Base-by-base conservation (phyloP, 169 alveolate genomes). In the Eimeria sp. region DNA sequence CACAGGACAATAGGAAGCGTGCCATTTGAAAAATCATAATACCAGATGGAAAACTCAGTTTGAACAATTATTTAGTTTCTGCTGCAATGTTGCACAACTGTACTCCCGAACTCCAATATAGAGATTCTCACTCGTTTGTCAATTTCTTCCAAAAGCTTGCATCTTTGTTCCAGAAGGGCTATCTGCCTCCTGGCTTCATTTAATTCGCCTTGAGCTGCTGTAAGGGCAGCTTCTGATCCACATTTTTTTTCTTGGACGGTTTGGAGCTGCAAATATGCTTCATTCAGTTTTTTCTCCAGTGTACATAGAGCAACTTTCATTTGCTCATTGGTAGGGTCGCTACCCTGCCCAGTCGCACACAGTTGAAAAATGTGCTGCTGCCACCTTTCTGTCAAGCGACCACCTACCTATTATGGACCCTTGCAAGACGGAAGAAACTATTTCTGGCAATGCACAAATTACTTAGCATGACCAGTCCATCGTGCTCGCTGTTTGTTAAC, bases 111-210 rank as follows among this genome's bases (percentile, higher is more conserved):
- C 20, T 49, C 6, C 18, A 54, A 52, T 54, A 52, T 18, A 23
- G 37, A 23, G 37, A 33, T 20, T 0, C 91, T 62, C 40, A 85
- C 91, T 40, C 91, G 78, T 23, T 43, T 85, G 80, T 85, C 91
- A 37, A 85, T 58, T n/a, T 85, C 91, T 49, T 85, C 80, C 91
- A 85, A 33, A 25, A 85, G 91, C 23, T 62, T 60, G 91, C 91
- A 85, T n/a, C 78, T 25, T 27, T 85, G 60, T 43, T 85, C 80
- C 80, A 85, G 11, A 62, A 62, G 30, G 9, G 62, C 10, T 49
- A 85, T 49, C 25, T 85, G 91, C 77, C 33, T 60, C 16, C 68
- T 56, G 4, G 91, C 78, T n/a, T 85, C 91, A n/a, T 37, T 37
- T 30, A 85, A 43, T 56, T 56, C 91, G 10, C 52, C 78, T 56